These are phyloP conservation scores for Rhodomyrtus tomentosa DNA, from an alignment of 345 rosid species.

Conservation along the genomic window DNA sequence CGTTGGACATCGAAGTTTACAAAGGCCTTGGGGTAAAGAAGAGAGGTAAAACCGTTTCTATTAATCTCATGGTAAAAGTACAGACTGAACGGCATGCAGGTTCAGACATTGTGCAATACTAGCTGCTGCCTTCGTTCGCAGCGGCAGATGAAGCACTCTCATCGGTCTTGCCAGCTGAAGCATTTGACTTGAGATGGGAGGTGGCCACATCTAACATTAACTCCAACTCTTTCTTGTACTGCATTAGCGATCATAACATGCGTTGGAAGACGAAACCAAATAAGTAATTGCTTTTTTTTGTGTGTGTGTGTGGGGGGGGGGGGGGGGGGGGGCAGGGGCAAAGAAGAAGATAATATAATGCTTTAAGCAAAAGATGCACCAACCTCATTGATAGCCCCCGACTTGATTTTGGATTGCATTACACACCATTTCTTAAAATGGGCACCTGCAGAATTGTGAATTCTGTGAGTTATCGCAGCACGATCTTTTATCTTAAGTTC, in stretches of 20 bases:
- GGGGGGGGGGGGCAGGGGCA: too few relatives aligned
- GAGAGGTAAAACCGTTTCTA: neutral
- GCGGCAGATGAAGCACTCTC: constrained; percentile 5
- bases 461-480: neutral
- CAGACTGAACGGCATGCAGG: neutral
- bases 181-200: constrained; percentile 18
- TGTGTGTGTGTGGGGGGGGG: too few relatives aligned
- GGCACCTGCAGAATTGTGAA: constrained; percentile 40
- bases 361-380: constrained; percentile 4
- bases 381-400: constrained; percentile 87
- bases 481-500: neutral
- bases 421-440: constrained; percentile 98
- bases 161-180: constrained; percentile 2
- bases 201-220: constrained; percentile 51
- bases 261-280: neutral
- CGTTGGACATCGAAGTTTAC: neutral
- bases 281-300: too few relatives aligned
- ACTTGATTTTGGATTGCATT: constrained; percentile 87
- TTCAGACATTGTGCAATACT: neutral
- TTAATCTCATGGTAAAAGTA: neutral
- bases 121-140: constrained; percentile 19
- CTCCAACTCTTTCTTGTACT: constrained; percentile 91
- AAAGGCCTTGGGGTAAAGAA: neutral
- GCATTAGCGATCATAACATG: neutral
- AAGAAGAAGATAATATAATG: neutral